A percentile compares a stretch with the other conserved stretches of the same genome.
Evolutionary conservation across 192 early-diverging fungal genomes (phyloP).

Genomic region (Lunasporangiospora selenospora): DNA sequence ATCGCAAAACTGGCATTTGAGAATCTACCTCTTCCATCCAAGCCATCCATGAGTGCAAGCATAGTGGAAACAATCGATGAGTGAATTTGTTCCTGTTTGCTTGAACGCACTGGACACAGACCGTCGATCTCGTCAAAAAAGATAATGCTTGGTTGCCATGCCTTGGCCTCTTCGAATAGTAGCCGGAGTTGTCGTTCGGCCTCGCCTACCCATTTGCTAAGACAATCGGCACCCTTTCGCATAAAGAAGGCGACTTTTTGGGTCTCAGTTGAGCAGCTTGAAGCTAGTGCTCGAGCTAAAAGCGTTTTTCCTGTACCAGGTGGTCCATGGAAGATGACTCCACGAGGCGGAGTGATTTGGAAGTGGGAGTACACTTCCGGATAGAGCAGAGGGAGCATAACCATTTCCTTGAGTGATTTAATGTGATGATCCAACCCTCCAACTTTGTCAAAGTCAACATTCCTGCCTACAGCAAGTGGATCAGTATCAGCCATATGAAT

Average conservation of each 20-base stretch:
- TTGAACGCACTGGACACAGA: constrained; percentile 67
- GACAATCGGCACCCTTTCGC: constrained; percentile 73
- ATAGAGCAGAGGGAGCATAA: constrained; percentile 75
- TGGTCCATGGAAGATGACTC: constrained; percentile 76
- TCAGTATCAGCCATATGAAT: constrained; percentile 31
- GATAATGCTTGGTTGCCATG: constrained; percentile 74
- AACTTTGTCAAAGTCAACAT: constrained; percentile 50
- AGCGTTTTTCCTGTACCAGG: constrained; percentile 79
- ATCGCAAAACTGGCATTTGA: too few relatives aligned
- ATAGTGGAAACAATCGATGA: constrained; percentile 76
- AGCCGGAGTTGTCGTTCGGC: constrained; percentile 68
- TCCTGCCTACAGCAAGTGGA: constrained; percentile 37
- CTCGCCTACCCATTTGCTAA: constrained; percentile 81
- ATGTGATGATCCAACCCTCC: constrained; percentile 63
- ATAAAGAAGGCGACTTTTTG: constrained; percentile 74
- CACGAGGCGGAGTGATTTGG: constrained; percentile 64
- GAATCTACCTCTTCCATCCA: constrained; percentile 56
- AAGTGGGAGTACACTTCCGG: constrained; percentile 68
- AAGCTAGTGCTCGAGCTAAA: constrained; percentile 59
- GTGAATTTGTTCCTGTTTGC: constrained; percentile 74
- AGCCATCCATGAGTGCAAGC: constrained; percentile 79
- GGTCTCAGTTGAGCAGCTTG: constrained; percentile 48
- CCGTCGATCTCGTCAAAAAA: constrained; percentile 89
- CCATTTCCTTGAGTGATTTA: constrained; percentile 77
- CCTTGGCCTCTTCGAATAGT: constrained; percentile 74